Evolutionary conservation across 257 asterid genomes (phyloP), one percentile per base, ranked within the genome.

Genomic region (Solanum dulcamara): DNA sequence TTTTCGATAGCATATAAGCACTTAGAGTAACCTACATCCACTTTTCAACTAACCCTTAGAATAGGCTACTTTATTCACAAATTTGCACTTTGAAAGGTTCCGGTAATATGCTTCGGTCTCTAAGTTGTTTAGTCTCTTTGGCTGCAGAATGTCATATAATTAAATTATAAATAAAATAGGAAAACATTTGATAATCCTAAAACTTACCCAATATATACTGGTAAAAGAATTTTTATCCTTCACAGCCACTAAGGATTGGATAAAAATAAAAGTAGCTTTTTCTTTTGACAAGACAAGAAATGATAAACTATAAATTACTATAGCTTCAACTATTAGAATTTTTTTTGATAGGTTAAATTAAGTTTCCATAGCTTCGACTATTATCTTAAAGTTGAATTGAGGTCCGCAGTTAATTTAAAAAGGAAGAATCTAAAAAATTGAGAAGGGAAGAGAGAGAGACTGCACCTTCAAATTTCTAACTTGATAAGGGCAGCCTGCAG

Each of bases 401-500:
- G 33, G 18, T 59, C 7, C 8, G 1, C 24, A 59, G 68, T 59
- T 59, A 11, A 59, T 24, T 11, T 60, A 10, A 60, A 57, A 60
- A 60, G 68, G 68, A 60, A 60, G 68, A 60, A 57, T 11, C 66
- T 11, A 60, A 60, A 22, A 60, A 60, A 11, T 24, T 24, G 9
- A 4, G 1, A 60, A n/a, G 42, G 22, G 48, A 55, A 40, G n/a
- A 75, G 81, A 40, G 81, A 44, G 60, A 1, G 11, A 79, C 35
- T 17, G 37, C 88, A 95, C 98, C 98, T 93, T 94, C 72, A 95
- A 88, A 86, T 95, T 95, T 89, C 99, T 89, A 83, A 95, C 98
- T 92, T 95, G 99, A 88, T 94, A 96, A 80, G 99, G 97, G 85
- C 98, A 95, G 38, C 99, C 98, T 3, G 98, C 98, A 84, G 99